Conservation (phyloP, 2,329 filamentous ascomycete species). For the Teratosphaeria pseudoeucalypti region DNA sequence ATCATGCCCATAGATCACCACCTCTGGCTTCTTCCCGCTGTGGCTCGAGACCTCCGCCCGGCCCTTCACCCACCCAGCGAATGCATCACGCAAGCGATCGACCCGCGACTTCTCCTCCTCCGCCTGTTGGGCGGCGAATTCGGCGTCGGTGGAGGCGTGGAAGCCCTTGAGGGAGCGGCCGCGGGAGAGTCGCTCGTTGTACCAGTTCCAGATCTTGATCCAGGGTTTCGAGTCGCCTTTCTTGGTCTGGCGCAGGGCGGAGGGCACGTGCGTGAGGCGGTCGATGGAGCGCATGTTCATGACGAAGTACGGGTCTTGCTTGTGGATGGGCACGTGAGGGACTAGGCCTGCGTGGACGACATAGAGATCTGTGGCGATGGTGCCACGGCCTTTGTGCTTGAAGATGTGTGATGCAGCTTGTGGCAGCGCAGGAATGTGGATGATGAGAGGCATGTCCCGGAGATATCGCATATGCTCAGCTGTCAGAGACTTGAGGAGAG, state of each 20-base stretch:
- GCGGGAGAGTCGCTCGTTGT: slow-evolving; percentile 20
- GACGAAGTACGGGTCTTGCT: slow-evolving; percentile 66
- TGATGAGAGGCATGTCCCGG: slow-evolving; percentile 26
- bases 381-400: slow-evolving; percentile 36
- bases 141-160: slow-evolving; percentile 2
- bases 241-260: slow-evolving; percentile 23
- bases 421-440: slow-evolving; percentile 24
- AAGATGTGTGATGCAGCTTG: slow-evolving; percentile 9
- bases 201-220: slow-evolving; percentile 25
- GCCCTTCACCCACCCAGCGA: neutral
- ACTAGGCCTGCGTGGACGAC: slow-evolving; percentile 82
- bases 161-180: slow-evolving; percentile 12
- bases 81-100: slow-evolving; percentile 4
- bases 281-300: slow-evolving; percentile 89
- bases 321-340: slow-evolving; percentile 58
- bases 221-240: slow-evolving; percentile 19
- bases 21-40: slow-evolving; percentile 30
- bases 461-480: slow-evolving; percentile 24
- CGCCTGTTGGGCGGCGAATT: slow-evolving; percentile 4
- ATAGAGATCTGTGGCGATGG: slow-evolving; percentile 50
- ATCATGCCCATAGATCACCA: slow-evolving; percentile 83
- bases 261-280: slow-evolving; percentile 50
- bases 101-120: neutral
- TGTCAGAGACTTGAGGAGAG: slow-evolving; percentile 19
- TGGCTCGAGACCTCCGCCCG: slow-evolving; percentile 18